Evolutionary conservation across 306 rosid species (phyloP).

Genomic region (Crataegus laevigata): DNA sequence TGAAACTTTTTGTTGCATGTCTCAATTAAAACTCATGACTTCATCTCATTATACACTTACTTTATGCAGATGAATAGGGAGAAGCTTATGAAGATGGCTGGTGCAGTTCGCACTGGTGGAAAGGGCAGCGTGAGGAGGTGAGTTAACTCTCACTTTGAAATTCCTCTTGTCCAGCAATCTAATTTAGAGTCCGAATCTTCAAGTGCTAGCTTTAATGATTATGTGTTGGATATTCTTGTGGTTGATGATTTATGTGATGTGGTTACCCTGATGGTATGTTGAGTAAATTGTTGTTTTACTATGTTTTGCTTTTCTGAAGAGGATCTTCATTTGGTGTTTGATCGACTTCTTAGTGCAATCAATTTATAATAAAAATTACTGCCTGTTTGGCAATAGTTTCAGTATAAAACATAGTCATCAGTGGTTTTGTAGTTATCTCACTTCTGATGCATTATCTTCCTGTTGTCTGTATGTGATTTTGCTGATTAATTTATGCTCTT

Average conservation of each 20-base stretch:
- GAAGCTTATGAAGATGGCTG: conserved; percentile 84
- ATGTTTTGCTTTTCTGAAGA: not conserved
- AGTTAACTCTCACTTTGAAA: not conserved
- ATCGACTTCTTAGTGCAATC: not conserved
- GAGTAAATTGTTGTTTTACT: not conserved
- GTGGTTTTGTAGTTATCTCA: not conserved
- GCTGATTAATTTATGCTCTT: not conserved
- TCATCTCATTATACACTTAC: not conserved
- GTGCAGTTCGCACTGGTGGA: conserved; percentile 96
- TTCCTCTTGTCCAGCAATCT: not conserved
- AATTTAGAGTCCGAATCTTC: no score
- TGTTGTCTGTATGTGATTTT: not conserved
- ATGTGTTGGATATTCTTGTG: no score
- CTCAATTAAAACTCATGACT: not conserved
- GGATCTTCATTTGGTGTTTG: not conserved
- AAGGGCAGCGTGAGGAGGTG: conserved; percentile 95
- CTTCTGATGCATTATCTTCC: not conserved
- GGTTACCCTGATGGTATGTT: not conserved
- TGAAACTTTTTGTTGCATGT: not conserved
- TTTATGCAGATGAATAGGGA: conserved; percentile 67
- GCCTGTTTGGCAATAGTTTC: not conserved
- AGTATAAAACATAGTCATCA: not conserved
- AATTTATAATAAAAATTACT: not conserved
- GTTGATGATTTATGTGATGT: not conserved
- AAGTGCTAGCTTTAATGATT: no score